phyloP scores from a whole-genome alignment of 257 asterid species.

The Solanum bulbocastanum region DNA sequence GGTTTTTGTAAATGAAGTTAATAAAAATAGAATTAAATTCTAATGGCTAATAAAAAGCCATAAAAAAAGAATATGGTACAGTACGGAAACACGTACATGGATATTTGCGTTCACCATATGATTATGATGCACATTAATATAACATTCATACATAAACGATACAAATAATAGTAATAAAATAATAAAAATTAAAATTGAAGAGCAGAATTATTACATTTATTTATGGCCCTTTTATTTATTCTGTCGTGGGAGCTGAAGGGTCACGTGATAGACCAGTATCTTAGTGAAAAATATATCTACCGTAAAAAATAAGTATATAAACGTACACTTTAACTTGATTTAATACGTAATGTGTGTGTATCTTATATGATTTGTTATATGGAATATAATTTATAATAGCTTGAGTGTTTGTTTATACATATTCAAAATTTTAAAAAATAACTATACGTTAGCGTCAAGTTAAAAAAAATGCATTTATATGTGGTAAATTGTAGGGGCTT shows the following conservation, averaged over 20 bases:
- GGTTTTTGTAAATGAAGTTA: background rate
- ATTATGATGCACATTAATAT: background rate
- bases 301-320: no score
- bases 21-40: background rate
- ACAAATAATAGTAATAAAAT: no score
- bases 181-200: background rate
- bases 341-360: no score
- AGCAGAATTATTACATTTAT: background rate
- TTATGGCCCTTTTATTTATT: background rate
- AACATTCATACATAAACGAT: background rate
- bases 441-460: no score
- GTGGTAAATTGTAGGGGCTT: background rate
- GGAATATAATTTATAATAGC: no score
- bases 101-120: background rate
- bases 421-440: no score
- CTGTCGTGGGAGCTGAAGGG: background rate
- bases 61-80: background rate
- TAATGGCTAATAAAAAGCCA: background rate
- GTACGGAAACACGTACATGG: background rate
- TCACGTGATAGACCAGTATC: background rate
- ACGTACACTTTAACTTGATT: no score
- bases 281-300: no score
- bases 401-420: no score
- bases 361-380: no score
- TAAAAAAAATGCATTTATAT: no score